Evolutionary conservation across 2,329 filamentous ascomycete genomes (phyloP), one percentile per base, ranked within the genome.

Genomic region (Colletotrichum cordylinicola): DNA sequence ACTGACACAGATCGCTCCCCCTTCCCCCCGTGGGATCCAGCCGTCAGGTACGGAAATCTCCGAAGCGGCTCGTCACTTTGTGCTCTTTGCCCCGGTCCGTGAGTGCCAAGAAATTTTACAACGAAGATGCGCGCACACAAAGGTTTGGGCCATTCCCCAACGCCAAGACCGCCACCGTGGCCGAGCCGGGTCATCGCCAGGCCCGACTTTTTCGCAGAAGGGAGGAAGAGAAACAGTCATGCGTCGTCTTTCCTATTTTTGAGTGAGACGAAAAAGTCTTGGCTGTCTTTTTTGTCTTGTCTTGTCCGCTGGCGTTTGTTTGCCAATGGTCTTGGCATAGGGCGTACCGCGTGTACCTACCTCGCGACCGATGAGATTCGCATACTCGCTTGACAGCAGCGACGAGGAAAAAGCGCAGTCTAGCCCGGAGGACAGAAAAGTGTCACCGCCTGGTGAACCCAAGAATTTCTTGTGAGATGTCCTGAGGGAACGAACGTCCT

Each of bases 101-200:
- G 10, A 33, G 43, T 7, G 69, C 69, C 69, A 75, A 68, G 62
- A 18, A 37, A 21, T 5, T 6, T 6, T 18, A 18, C 33, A n/a
- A 13, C 15, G 21, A 21, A 21, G 15, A 33, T 24, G 6, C 6
- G 6, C 6, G 15, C 8, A 18, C 35, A n/a, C 67, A 61, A 60
- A 52, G 21, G 21, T 33, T 27, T 16, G 15, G 15, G n/a, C 37
- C 39, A 48, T n/a, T 31, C 58, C 31, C 39, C n/a, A 43, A 72
- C 21, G 69, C 73, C 73, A 72, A 75, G 72, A 33, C 18, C 67
- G 67, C 67, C 67, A 52, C 35, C 18, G 56, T 52, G 55, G 52
- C 66, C 52, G 66, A 69, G 48, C 43, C 48, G 48, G 65, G 43
- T 21, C 43, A 52, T 67, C 65, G 65, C 48, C 65, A 48, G 39